Conservation (phyloP, 345 rosid genomes). For the Psidium friedrichsthalianum region DNA sequence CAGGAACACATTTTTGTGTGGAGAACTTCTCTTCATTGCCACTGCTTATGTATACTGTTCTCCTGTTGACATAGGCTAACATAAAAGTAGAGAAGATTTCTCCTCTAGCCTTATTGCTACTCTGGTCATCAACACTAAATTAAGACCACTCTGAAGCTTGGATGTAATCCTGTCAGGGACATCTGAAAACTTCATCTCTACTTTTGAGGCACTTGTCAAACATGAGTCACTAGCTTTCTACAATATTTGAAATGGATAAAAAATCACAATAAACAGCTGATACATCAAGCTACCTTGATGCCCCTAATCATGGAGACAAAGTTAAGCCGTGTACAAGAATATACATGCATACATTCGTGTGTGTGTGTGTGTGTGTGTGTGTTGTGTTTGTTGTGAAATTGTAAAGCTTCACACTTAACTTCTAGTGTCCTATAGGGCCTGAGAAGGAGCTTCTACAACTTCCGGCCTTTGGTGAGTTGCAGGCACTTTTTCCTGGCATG, state of each 20-base stretch:
- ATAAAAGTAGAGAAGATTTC: background rate
- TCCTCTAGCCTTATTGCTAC: background rate
- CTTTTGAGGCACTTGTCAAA: background rate
- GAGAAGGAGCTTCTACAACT: constrained; percentile 87
- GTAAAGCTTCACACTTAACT: background rate
- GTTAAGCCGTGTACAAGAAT: background rate
- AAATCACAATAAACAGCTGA: background rate
- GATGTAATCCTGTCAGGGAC: background rate
- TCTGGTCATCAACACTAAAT: background rate
- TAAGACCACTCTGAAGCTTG: background rate
- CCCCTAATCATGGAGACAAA: background rate
- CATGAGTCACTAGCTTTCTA: background rate
- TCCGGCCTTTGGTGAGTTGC: constrained; percentile 72
- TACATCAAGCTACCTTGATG: background rate
- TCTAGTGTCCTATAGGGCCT: constrained; percentile 40
- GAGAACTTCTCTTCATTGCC: background rate
- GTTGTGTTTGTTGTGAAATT: too few species aligned
- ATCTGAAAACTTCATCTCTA: background rate
- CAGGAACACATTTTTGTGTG: background rate
- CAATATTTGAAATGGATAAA: background rate
- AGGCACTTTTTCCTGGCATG: constrained; percentile 64
- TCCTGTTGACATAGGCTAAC: background rate
- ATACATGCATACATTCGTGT: too few species aligned
- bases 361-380: too few species aligned
- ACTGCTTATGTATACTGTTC: background rate